Evolutionary conservation across 768 basidiomycete genomes (phyloP), one percentile per base, ranked within the genome.

Genomic region (Trametes coccinea): DNA sequence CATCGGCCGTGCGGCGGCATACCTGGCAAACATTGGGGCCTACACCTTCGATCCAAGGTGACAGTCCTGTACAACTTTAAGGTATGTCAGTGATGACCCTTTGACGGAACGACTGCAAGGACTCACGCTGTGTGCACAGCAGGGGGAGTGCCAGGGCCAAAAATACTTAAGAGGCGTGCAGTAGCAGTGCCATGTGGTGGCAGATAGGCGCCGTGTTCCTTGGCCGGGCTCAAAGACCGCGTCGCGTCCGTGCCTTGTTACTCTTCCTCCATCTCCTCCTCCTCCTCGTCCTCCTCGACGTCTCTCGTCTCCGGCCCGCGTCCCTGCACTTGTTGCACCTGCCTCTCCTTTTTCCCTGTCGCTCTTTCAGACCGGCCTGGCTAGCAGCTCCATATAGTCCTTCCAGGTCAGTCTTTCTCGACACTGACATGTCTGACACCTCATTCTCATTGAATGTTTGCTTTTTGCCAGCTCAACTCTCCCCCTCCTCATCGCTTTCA

Each of bases 181-280:
- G 34, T 37, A 37, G 11, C 34, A 10, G 34, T 10, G 22, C 22
- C 37, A n/a, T 27, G 51, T 22, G 31, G 51, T 13, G 14, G 37
- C 17, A 27, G 39, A 41, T 17, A 53, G 51, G 11, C 51, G 51
- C 51, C 37, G 9, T 22, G 14, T 3, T 27, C 17, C 45, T 10
- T 46, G 45, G 16, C 4, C 53, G 53, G 43, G 43, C 43, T 45
- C 40, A 17, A 33, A 27, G 44, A n/a, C 30, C 53, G 53, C 27
- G 34, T 37, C 34, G 11, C 6, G 11, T 6, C 34, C 41, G 53
- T 55, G 53, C 53, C 53, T 56, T 57, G 56, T 57, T 40, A 11
- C 49, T 58, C n/a, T 33, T 37, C 43, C 40, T n/a, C 55, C 16
- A 59, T 65, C 62, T 56, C 67, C 33, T 54, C 49, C 60, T 57